These are phyloP conservation scores for Apiospora arundinis DNA, from an alignment of 2,329 filamentous ascomycete genomes.

Conservation along the genomic window DNA sequence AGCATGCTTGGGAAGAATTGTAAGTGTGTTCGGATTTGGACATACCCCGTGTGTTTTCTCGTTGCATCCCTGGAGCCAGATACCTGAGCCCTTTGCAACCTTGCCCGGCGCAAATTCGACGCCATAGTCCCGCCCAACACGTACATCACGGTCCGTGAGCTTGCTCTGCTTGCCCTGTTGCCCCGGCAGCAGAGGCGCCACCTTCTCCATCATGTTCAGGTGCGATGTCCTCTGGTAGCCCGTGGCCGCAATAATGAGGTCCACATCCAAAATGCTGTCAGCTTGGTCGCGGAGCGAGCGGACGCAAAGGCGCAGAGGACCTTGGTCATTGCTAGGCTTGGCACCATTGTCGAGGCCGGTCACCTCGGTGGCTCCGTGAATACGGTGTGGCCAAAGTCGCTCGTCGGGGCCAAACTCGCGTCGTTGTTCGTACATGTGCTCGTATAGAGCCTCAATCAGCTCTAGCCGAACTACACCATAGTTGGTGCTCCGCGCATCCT, in stretches of 20 bases:
- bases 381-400: slow-evolving; percentile 79
- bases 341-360: slow-evolving; percentile 59
- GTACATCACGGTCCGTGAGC: slow-evolving; percentile 56
- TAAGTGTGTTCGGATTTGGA: slow-evolving; percentile 34
- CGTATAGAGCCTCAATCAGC: slow-evolving; percentile 87
- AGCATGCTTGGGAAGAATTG: background rate
- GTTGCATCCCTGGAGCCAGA: slow-evolving; percentile 95
- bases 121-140: slow-evolving; percentile 77
- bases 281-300: slow-evolving; percentile 52
- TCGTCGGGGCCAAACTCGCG: slow-evolving; percentile 73
- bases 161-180: slow-evolving; percentile 36
- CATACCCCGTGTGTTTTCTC: slow-evolving; percentile 90
- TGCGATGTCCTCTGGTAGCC: slow-evolving; percentile 84
- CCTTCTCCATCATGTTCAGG: slow-evolving; percentile 73
- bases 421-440: slow-evolving; percentile 85
- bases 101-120: slow-evolving; percentile 72
- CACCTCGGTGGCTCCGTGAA: slow-evolving; percentile 73
- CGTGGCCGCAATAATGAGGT: slow-evolving; percentile 84
- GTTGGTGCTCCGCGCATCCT: slow-evolving; percentile 83
- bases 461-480: slow-evolving; percentile 93
- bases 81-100: slow-evolving; percentile 75
- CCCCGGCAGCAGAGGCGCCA: slow-evolving; percentile 70
- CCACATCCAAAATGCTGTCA: slow-evolving; percentile 74
- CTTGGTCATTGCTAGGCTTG: slow-evolving; percentile 47
- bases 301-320: slow-evolving; percentile 64